phyloP scores from a whole-genome alignment of 345 rosid species.

The Syzygium oleosum region DNA sequence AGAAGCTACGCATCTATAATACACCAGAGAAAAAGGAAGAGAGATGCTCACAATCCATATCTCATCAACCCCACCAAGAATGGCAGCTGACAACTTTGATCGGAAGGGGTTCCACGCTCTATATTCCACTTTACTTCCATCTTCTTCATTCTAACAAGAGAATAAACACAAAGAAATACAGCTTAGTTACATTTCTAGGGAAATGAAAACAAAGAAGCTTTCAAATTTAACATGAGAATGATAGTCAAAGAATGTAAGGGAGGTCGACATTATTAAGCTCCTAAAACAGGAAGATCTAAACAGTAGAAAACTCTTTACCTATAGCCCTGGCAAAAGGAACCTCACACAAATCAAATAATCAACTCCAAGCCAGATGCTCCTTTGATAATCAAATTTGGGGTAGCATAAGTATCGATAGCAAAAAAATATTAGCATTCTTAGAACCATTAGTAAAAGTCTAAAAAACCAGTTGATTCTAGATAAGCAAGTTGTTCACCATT shows the following conservation, averaged over 20 bases:
- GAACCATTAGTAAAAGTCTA: background rate
- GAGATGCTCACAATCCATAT: conserved; percentile 70
- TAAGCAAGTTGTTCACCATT: background rate
- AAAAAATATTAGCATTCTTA: background rate
- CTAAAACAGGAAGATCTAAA: no score
- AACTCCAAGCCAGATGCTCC: background rate
- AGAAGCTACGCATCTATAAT: background rate
- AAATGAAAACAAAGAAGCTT: background rate
- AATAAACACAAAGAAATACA: background rate
- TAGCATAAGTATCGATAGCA: background rate
- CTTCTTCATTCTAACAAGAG: conserved; percentile 35
- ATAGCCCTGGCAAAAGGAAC: no score
- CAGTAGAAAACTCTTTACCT: no score
- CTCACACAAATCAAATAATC: background rate
- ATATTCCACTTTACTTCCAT: conserved; percentile 85
- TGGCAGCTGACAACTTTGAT: conserved; percentile 91
- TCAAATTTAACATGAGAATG: background rate
- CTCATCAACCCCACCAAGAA: conserved; percentile 94
- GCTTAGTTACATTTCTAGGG: background rate
- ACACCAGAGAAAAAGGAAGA: background rate
- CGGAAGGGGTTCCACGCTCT: conserved; percentile 95
- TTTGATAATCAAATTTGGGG: background rate
- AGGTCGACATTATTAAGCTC: no score
- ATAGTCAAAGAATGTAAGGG: no score
- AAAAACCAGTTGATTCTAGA: background rate